Percentiles rank a stretch among this genome's conserved stretches.
Conservation (phyloP, 352 stramenopile genomes). For the Peronospora destructor region DNA sequence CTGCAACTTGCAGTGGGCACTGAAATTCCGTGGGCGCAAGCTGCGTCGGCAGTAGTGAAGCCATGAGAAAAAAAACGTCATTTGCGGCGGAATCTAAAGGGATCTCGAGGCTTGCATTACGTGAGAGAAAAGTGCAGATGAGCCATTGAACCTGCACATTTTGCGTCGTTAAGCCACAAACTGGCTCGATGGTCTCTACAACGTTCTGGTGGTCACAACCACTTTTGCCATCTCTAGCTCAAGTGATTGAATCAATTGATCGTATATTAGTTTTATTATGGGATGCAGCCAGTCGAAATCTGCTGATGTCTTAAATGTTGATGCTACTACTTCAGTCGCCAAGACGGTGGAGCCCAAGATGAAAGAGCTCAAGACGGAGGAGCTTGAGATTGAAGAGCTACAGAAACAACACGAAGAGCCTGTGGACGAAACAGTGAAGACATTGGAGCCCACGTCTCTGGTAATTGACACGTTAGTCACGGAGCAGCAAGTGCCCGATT, state of each 20-base stretch:
- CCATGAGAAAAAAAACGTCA: no score
- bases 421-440: constrained; percentile 23
- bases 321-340: constrained; percentile 3
- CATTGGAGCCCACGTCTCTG: constrained; percentile 16
- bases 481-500: constrained; percentile 13
- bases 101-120: no score
- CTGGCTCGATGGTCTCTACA: constrained; percentile 1
- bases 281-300: constrained; percentile 39
- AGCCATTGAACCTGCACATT: constrained; percentile 6
- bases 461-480: constrained; percentile 10
- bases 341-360: constrained; percentile 12
- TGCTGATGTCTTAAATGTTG: constrained; percentile 19
- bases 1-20: no score
- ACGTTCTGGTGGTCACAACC: constrained; percentile 1
- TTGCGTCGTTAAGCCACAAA: constrained; percentile 9
- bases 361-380: constrained; percentile 4
- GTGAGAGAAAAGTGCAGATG: no score
- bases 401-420: constrained; percentile 14
- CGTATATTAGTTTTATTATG: constrained; percentile 12
- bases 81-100: no score
- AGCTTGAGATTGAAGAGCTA: constrained; percentile 1
- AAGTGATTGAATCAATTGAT: constrained; percentile 5
- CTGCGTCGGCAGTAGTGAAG: no score
- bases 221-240: constrained; percentile 4
- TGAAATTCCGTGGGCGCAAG: no score